A percentile compares a stretch with the other conserved stretches of the same genome.
Conservation (phyloP, 1,284 basidiomycete species). For the Fomitiporia mediterranea region DNA sequence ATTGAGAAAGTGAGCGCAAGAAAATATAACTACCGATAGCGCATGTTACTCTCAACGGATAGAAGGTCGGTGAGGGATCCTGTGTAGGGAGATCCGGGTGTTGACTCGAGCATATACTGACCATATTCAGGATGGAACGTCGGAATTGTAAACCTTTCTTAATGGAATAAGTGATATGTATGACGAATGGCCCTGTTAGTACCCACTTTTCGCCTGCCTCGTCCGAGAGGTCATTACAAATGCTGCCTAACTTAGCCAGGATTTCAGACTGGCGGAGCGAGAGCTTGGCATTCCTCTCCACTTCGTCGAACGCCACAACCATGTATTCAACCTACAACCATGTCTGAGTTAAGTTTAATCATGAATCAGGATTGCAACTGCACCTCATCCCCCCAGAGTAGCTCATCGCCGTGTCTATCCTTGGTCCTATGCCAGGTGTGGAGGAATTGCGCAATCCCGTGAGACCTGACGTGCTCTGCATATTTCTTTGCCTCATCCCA, state of each 20-base stretch:
- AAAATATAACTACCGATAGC: constrained; percentile 55
- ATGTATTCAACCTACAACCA: constrained; percentile 86
- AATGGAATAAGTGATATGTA: constrained; percentile 14
- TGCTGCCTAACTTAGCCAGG: constrained; percentile 71
- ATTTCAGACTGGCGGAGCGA: constrained; percentile 95
- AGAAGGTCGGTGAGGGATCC: constrained; percentile 82
- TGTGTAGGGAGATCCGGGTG: constrained; percentile 92
- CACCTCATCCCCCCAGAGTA: constrained; percentile 99
- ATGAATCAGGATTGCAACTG: constrained; percentile 15
- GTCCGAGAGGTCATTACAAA: constrained; percentile 63
- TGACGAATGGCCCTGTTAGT: constrained; percentile 1
- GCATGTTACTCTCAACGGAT: constrained; percentile 93
- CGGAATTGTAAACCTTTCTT: constrained; percentile 65
- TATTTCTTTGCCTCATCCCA: constrained; percentile 90
- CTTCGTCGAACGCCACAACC: constrained; percentile 84
- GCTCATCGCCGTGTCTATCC: constrained; percentile 85
- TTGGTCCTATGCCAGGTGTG: constrained; percentile 91
- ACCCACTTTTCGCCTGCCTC: constrained; percentile 58
- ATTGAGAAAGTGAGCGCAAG: constrained; percentile 17
- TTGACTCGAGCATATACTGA: constrained; percentile 98
- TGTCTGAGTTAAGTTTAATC: neutral
- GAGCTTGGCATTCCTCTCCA: constrained; percentile 76
- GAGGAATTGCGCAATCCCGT: constrained; percentile 95
- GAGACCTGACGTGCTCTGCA: constrained; percentile 86
- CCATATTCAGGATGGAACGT: constrained; percentile 99